These are phyloP conservation scores for Collybiopsis confluens DNA, from an alignment of 768 basidiomycete species.

Conservation along the genomic window DNA sequence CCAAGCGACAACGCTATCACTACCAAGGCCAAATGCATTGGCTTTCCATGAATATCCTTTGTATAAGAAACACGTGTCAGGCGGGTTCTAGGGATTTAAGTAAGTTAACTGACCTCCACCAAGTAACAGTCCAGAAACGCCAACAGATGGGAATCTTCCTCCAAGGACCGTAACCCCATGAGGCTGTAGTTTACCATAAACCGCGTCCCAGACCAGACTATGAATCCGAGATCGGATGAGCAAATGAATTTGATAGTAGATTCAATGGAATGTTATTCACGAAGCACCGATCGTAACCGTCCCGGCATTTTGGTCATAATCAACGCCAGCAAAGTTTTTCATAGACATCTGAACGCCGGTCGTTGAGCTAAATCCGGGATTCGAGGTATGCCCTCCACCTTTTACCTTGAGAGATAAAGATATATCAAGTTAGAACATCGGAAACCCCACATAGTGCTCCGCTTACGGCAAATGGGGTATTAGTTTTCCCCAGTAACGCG, in stretches of 20 bases:
- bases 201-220: conserved; percentile 56
- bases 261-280: too few species aligned
- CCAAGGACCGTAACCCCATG: conserved; percentile 36
- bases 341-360: conserved; percentile 54
- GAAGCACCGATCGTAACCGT: conserved; percentile 36
- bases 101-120: conserved; percentile 33
- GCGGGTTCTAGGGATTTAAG: too few species aligned
- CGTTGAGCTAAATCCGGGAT: conserved; percentile 57
- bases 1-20: conserved; percentile 32
- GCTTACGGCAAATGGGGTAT: conserved; percentile 16
- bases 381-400: conserved; percentile 54
- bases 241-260: too few species aligned
- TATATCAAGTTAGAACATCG: too few species aligned
- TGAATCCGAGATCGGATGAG: conserved; percentile 15
- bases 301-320: conserved; percentile 32
- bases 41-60: conserved; percentile 29
- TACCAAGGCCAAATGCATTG: conserved; percentile 38
- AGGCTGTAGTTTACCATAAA: conserved; percentile 35
- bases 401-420: conserved; percentile 38
- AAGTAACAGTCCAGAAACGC: conserved; percentile 36
- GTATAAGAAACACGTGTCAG: neutral
- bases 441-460: too few species aligned
- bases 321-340: conserved; percentile 40
- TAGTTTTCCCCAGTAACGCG: neutral
- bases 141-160: conserved; percentile 36